Conservation (phyloP, 345 rosid species). For the Bruguiera gymnorhiza region DNA sequence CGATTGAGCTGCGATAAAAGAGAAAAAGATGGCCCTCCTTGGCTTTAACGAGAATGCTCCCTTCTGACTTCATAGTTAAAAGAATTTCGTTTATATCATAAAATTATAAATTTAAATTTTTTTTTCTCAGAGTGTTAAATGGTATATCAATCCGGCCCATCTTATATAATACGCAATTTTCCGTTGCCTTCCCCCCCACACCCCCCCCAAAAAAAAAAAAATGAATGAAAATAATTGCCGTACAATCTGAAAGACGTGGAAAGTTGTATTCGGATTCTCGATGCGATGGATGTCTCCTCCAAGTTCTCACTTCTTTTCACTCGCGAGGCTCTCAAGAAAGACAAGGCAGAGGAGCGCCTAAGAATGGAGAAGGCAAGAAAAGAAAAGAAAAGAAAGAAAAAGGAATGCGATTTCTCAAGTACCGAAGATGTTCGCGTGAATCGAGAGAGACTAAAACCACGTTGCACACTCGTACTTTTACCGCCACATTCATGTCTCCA, state of each 20-base stretch:
- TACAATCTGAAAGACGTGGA: background rate
- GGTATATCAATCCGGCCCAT: too few species aligned
- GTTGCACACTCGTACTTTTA: background rate
- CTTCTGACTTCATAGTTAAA: too few species aligned
- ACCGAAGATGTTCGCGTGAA: conserved; percentile 29
- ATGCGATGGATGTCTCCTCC: background rate
- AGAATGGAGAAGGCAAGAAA: background rate
- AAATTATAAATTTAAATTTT: too few species aligned
- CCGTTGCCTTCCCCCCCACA: too few species aligned
- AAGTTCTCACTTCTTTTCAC: background rate
- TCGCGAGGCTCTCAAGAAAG: too few species aligned
- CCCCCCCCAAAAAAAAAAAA: too few species aligned
- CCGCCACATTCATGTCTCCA: background rate
- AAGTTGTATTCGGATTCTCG: background rate
- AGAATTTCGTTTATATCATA: too few species aligned
- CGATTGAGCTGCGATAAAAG: too few species aligned
- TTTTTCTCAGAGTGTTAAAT: too few species aligned
- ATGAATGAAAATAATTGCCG: background rate
- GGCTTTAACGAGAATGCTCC: too few species aligned
- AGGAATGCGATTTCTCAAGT: conserved; percentile 26
- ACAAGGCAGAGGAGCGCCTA: conserved; percentile 10
- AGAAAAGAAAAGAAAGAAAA: conserved; percentile 10
- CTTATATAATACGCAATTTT: too few species aligned
- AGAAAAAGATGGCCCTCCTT: too few species aligned
- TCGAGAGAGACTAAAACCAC: conserved; percentile 2